A percentile compares a stretch with the other conserved stretches of the same genome.
These are phyloP conservation scores for Forsythia suspensa DNA, from an alignment of 257 asterid species.

Conservation along the genomic window DNA sequence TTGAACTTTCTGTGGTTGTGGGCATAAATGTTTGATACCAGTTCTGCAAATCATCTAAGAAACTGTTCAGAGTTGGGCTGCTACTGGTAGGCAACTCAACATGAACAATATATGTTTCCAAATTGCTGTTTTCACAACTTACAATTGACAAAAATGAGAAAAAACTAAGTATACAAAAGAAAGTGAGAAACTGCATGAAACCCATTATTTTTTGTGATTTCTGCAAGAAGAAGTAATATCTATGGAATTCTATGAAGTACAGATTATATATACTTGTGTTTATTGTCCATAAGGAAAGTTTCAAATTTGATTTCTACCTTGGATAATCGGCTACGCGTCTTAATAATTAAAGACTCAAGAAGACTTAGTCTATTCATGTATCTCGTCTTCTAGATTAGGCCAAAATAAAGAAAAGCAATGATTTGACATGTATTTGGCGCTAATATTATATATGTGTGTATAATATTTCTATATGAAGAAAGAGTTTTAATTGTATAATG, in stretches of 20 bases:
- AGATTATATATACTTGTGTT: background rate
- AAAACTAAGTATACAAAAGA: constrained; percentile 4
- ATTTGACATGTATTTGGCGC: too few relatives aligned
- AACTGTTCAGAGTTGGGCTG: background rate
- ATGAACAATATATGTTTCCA: constrained; percentile 35
- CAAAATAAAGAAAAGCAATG: background rate
- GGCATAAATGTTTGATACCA: constrained; percentile 47
- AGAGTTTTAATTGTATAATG: too few relatives aligned
- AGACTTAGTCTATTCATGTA: background rate
- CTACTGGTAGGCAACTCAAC: constrained; percentile 27
- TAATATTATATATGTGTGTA: too few relatives aligned
- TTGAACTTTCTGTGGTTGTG: constrained; percentile 7
- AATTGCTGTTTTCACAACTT: constrained; percentile 6
- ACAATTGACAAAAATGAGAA: constrained; percentile 3
- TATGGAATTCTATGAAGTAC: background rate
- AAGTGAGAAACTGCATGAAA: constrained; percentile 1
- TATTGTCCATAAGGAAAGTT: too few relatives aligned
- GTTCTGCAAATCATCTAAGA: constrained; percentile 24
- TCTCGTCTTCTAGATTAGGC: background rate
- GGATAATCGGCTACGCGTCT: background rate
- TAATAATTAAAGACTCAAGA: background rate
- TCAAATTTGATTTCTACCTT: background rate
- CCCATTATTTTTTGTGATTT: background rate
- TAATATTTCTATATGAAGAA: too few relatives aligned
- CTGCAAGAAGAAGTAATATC: background rate